These are phyloP conservation scores for Ceratocystis smalleyi DNA, from an alignment of 2,329 filamentous ascomycete species.

Conservation along the genomic window DNA sequence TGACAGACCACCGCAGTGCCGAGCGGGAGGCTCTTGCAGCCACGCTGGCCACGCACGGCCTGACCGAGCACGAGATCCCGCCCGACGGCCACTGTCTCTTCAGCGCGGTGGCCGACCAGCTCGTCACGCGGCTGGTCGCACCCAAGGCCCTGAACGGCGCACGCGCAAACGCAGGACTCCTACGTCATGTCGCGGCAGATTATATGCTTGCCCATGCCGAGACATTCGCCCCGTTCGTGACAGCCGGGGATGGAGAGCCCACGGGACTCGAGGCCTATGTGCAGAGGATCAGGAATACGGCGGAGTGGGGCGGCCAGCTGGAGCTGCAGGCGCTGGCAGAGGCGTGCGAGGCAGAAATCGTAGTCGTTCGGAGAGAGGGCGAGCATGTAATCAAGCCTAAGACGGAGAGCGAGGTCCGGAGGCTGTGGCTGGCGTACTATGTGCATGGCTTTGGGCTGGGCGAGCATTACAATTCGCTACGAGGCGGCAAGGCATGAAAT, in stretches of 20 bases:
- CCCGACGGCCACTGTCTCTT: slow-evolving; percentile 95
- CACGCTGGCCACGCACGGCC: slow-evolving; percentile 45
- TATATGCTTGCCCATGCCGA: slow-evolving; percentile 62
- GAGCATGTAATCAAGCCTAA: slow-evolving; percentile 56
- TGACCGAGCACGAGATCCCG: slow-evolving; percentile 63
- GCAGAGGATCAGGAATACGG: slow-evolving; percentile 64
- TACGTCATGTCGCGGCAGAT: slow-evolving; percentile 55
- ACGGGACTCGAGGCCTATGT: slow-evolving; percentile 51
- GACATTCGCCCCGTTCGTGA: slow-evolving; percentile 76
- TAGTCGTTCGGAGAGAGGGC: slow-evolving; percentile 70
- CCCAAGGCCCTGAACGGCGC: slow-evolving; percentile 25
- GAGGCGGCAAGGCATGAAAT: slow-evolving; percentile 20
- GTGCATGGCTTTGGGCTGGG: slow-evolving; percentile 84
- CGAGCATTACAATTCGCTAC: slow-evolving; percentile 91
- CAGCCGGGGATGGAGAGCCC: slow-evolving; percentile 38
- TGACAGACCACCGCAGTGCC: slow-evolving; percentile 55
- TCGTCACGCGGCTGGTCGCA: slow-evolving; percentile 28
- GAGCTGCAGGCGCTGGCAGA: slow-evolving; percentile 75
- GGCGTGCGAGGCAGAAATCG: slow-evolving; percentile 64
- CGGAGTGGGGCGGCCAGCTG: slow-evolving; percentile 90
- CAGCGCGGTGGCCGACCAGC: slow-evolving; percentile 75
- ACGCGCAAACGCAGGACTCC: slow-evolving; percentile 22
- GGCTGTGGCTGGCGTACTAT: slow-evolving; percentile 89
- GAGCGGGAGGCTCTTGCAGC: slow-evolving; percentile 57
- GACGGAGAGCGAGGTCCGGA: slow-evolving; percentile 30